Conservation (phyloP, 345 rosid species). For the Firmiana major region DNA sequence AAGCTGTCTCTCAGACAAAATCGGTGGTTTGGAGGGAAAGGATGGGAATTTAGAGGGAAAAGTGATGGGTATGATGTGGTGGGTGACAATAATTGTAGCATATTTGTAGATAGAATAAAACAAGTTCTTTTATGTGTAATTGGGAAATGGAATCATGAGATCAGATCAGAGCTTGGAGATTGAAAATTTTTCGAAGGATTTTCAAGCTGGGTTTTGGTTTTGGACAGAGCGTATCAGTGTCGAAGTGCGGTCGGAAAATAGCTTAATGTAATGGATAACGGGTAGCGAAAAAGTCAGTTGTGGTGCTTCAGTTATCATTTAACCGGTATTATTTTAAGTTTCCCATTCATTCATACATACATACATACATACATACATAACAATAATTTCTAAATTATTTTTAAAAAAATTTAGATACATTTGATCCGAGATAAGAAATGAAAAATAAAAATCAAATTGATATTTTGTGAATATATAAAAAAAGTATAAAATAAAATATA, state of each 20-base stretch:
- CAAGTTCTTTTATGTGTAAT: not conserved
- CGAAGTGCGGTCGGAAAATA: not conserved
- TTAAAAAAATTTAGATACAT: too few species aligned
- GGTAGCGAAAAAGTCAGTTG: not conserved
- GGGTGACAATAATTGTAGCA: constrained; percentile 4
- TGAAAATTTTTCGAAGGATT: not conserved
- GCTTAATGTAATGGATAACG: not conserved
- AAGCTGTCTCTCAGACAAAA: constrained; percentile 7
- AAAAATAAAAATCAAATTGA: too few species aligned
- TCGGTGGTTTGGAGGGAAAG: constrained; percentile 29
- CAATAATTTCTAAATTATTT: too few species aligned
- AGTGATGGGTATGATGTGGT: constrained; percentile 18
- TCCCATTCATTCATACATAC: too few species aligned
- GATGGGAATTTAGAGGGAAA: constrained; percentile 23
- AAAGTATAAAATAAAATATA: too few species aligned
- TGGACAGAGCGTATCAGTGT: not conserved
- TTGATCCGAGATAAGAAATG: too few species aligned
- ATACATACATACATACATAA: too few species aligned
- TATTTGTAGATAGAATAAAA: not conserved
- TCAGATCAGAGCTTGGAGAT: not conserved
- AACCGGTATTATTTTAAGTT: too few species aligned
- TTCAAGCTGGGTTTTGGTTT: not conserved
- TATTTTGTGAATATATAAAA: too few species aligned
- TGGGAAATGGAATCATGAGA: not conserved
- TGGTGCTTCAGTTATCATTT: not conserved